phyloP scores from a whole-genome alignment of 495 filamentous ascomycete species.

The Xanthoparmelia taractica region DNA sequence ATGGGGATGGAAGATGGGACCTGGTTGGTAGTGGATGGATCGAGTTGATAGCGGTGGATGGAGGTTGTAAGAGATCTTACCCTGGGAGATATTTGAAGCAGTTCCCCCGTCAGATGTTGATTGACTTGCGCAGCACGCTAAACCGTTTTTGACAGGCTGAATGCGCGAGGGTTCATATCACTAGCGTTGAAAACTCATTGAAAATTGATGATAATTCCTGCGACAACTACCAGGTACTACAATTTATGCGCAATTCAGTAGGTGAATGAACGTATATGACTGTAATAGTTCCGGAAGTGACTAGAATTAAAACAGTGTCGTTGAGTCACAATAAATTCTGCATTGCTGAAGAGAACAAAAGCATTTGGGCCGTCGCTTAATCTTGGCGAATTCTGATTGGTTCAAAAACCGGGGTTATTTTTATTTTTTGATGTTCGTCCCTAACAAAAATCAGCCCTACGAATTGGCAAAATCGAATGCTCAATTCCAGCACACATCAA shows the following conservation, averaged over 20 bases:
- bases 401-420: neutral
- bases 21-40: conserved; percentile 20
- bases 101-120: conserved; percentile 13
- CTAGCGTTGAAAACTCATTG: too few relatives aligned
- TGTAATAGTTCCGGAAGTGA: neutral
- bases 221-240: neutral
- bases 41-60: conserved; percentile 27
- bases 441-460: conserved; percentile 31
- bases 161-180: conserved; percentile 20
- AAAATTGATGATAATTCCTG: neutral
- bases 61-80: conserved; percentile 40
- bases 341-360: neutral
- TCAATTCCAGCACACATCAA: conserved; percentile 28
- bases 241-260: neutral
- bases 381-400: conserved; percentile 20
- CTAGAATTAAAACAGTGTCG: conserved; percentile 11
- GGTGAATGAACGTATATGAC: neutral
- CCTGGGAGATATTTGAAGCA: conserved; percentile 42
- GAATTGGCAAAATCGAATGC: conserved; percentile 36
- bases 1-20: conserved; percentile 34
- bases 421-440: conserved; percentile 11
- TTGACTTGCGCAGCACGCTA: conserved; percentile 21
- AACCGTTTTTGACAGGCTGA: conserved; percentile 8
- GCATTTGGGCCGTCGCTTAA: conserved; percentile 9
- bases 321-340: conserved; percentile 12